phyloP scores from a whole-genome alignment of 495 filamentous ascomycete species.

The Cryomyces antarcticus region DNA sequence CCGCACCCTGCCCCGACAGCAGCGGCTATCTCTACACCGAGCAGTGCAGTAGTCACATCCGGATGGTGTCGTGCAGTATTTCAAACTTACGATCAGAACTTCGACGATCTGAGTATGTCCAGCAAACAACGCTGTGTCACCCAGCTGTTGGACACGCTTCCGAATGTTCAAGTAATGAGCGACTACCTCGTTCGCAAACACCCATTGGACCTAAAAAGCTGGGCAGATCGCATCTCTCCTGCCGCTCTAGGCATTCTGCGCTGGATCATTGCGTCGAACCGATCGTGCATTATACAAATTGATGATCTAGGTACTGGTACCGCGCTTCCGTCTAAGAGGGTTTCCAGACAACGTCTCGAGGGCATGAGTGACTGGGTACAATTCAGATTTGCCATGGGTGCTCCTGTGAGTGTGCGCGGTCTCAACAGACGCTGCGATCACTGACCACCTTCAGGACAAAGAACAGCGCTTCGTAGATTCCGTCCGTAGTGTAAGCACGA shows the following conservation, averaged over 20 bases:
- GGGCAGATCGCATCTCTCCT: slow-evolving; percentile 42
- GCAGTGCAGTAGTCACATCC: slow-evolving; percentile 1
- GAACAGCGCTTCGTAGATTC: slow-evolving; percentile 58
- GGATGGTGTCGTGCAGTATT: slow-evolving; percentile 9
- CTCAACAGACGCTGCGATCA: not conserved
- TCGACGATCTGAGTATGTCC: slow-evolving; percentile 27
- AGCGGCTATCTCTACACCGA: not conserved
- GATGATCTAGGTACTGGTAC: slow-evolving; percentile 14
- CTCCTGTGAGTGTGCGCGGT: slow-evolving; percentile 22
- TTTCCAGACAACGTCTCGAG: slow-evolving; percentile 30
- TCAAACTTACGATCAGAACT: slow-evolving; percentile 32
- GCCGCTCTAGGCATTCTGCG: slow-evolving; percentile 48
- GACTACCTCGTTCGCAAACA: slow-evolving; percentile 29
- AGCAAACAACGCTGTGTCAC: slow-evolving; percentile 34
- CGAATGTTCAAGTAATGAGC: slow-evolving; percentile 41
- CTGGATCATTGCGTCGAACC: slow-evolving; percentile 85
- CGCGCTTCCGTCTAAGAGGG: slow-evolving; percentile 1
- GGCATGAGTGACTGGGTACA: slow-evolving; percentile 55
- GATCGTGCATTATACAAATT: slow-evolving; percentile 66
- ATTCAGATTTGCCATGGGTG: slow-evolving; percentile 75
- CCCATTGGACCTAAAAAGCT: slow-evolving; percentile 30
- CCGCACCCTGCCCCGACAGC: not conserved
- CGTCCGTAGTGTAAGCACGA: slow-evolving; percentile 27
- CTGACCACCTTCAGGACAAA: slow-evolving; percentile 32
- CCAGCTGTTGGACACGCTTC: slow-evolving; percentile 46